Evolutionary conservation across 192 early-diverging fungal species (phyloP).

Genomic region (Podila clonocystis): DNA sequence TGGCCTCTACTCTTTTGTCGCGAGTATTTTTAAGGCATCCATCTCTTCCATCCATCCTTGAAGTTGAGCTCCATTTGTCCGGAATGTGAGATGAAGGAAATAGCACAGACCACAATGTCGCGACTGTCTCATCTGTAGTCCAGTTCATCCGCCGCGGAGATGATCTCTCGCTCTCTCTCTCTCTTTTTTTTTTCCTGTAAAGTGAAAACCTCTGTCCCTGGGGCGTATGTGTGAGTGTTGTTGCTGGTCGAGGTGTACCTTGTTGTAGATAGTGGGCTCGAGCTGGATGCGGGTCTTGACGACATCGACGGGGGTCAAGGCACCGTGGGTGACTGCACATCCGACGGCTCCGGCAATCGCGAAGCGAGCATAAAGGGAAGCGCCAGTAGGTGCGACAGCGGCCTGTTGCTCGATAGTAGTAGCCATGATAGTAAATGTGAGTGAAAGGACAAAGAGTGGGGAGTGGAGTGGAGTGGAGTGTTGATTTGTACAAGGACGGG

Average conservation of each 20-base stretch:
- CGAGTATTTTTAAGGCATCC: too few relatives aligned
- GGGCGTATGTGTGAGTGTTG: too few relatives aligned
- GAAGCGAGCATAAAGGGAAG: conserved; percentile 61
- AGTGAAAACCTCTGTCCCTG: too few relatives aligned
- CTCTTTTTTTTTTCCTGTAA: neutral
- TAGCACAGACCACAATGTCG: neutral
- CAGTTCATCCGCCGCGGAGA: neutral
- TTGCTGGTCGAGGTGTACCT: conserved; percentile 40
- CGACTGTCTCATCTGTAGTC: neutral
- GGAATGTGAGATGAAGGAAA: neutral
- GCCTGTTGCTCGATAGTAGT: neutral
- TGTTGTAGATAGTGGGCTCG: conserved; percentile 67
- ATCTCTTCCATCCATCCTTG: too few relatives aligned
- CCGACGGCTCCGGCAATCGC: conserved; percentile 64
- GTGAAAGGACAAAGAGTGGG: neutral
- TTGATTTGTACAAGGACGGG: too few relatives aligned
- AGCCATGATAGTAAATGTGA: neutral
- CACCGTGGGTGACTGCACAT: conserved; percentile 66
- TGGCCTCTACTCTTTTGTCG: too few relatives aligned
- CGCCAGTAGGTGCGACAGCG: conserved; percentile 52
- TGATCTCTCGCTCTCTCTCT: neutral
- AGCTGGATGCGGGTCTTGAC: conserved; percentile 84
- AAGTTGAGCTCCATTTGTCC: too few relatives aligned
- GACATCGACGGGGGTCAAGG: conserved; percentile 64
- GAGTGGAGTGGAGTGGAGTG: neutral